Evolutionary conservation across 2,329 filamentous ascomycete genomes (phyloP).

Genomic region (Macrophomina tecta): DNA sequence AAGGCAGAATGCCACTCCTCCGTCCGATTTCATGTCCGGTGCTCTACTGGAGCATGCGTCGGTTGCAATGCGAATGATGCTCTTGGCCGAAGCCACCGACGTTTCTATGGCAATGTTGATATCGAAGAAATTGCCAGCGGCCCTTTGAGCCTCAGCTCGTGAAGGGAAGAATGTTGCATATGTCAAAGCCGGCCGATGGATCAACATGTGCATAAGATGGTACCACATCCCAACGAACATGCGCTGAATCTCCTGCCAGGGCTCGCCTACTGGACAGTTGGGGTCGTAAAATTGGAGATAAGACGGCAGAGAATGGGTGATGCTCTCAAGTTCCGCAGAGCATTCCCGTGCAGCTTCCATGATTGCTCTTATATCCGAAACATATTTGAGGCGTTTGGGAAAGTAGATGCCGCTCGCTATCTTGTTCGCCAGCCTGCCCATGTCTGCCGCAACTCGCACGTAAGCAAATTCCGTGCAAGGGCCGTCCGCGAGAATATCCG

Average conservation of each 20-base stretch:
- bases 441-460: background rate
- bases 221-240: background rate
- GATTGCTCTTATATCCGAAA: background rate
- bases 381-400: background rate
- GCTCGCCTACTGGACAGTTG: background rate
- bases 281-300: background rate
- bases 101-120: background rate
- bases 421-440: background rate
- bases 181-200: conserved; percentile 4
- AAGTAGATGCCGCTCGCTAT: background rate
- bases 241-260: conserved; percentile 6
- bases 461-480: background rate
- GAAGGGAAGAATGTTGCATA: background rate
- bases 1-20: conserved; percentile 3
- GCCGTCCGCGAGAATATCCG: background rate
- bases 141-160: background rate
- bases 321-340: background rate
- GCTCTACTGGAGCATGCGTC: background rate
- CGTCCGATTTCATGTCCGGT: background rate
- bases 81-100: background rate
- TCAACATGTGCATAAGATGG: background rate
- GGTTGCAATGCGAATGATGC: background rate
- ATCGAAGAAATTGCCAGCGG: background rate
- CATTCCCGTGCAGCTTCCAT: background rate
- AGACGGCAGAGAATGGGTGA: background rate